A percentile compares a stretch with the other conserved stretches of the same genome.
Evolutionary conservation across 2,329 filamentous ascomycete species (phyloP).

Genomic region (Coniosporium tulheliwenetii): DNA sequence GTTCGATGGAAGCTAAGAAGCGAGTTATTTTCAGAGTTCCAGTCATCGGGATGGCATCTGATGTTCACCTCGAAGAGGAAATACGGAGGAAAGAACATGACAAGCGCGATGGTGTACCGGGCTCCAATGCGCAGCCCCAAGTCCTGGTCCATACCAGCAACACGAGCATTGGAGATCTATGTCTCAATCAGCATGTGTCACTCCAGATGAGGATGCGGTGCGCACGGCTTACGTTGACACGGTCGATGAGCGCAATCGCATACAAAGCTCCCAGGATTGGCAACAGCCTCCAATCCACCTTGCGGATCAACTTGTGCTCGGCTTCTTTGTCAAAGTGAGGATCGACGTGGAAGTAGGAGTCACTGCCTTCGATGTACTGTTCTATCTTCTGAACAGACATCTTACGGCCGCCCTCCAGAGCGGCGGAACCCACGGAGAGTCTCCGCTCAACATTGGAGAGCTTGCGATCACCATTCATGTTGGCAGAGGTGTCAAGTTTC

Average conservation of each 20-base stretch:
- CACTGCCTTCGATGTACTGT: too few relatives aligned
- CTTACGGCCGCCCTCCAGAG: too few relatives aligned
- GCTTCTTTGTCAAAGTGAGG: too few relatives aligned
- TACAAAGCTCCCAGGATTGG: slow-evolving; percentile 12
- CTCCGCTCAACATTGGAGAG: too few relatives aligned
- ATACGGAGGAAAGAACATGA: slow-evolving; percentile 10
- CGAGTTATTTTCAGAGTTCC: slow-evolving; percentile 1
- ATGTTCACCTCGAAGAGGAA: slow-evolving; percentile 1
- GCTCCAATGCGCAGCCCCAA: slow-evolving; percentile 4
- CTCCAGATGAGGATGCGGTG: too few relatives aligned
- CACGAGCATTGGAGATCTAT: slow-evolving; percentile 11
- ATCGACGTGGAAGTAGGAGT: too few relatives aligned
- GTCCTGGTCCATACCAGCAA: slow-evolving; percentile 9
- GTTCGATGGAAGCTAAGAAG: slow-evolving; percentile 3
- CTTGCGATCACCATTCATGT: too few relatives aligned
- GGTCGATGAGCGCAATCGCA: slow-evolving; percentile 5
- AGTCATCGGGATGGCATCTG: neutral
- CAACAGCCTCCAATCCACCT: slow-evolving; percentile 12
- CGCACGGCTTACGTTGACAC: neutral
- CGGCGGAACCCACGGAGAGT: too few relatives aligned
- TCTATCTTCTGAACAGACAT: too few relatives aligned
- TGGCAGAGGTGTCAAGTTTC: too few relatives aligned
- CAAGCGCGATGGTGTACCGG: slow-evolving; percentile 11
- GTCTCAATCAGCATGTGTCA: too few relatives aligned
- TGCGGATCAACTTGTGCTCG: slow-evolving; percentile 2